phyloP scores from a whole-genome alignment of 169 alveolate species.

The Cryptosporidium viatorum region DNA sequence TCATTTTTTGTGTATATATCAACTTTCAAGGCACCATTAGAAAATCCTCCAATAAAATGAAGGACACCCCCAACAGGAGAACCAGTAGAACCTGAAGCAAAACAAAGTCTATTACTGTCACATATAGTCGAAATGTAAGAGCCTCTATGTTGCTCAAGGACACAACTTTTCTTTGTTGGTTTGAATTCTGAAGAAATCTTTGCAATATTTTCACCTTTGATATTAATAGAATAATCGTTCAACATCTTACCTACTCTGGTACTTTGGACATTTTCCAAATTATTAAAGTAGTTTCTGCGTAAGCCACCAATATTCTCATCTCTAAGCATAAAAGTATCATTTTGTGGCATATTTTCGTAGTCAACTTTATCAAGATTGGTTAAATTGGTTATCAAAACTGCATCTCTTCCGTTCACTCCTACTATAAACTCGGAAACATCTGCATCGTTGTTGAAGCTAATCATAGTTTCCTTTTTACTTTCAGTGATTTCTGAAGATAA shows the following conservation, averaged over 20 bases:
- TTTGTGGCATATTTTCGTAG: neutral
- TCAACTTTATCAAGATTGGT: constrained; percentile 27
- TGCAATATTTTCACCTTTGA: constrained; percentile 4
- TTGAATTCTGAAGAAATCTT: constrained; percentile 34
- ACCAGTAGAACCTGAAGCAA: constrained; percentile 46
- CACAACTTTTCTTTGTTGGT: constrained; percentile 35
- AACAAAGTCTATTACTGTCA: constrained; percentile 22
- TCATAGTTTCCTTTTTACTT: neutral
- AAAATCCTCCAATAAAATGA: constrained; percentile 51
- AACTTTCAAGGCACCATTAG: neutral
- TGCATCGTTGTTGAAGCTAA: constrained; percentile 27
- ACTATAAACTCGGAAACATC: constrained; percentile 26
- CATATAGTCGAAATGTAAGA: constrained; percentile 54
- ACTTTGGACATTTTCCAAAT: neutral
- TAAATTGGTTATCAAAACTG: constrained; percentile 24
- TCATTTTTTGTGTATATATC: constrained; percentile 5
- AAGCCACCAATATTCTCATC: constrained; percentile 45
- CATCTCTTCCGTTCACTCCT: neutral
- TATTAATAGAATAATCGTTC: constrained; percentile 4
- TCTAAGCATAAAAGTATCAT: neutral
- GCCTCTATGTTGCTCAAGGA: constrained; percentile 55
- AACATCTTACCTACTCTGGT: neutral
- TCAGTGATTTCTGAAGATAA: neutral
- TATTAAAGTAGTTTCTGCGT: constrained; percentile 19
- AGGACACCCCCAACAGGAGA: constrained; percentile 37